Base-by-base conservation (phyloP, 2,329 filamentous ascomycete genomes). In the Cylindrodendrum hubeiense region DNA sequence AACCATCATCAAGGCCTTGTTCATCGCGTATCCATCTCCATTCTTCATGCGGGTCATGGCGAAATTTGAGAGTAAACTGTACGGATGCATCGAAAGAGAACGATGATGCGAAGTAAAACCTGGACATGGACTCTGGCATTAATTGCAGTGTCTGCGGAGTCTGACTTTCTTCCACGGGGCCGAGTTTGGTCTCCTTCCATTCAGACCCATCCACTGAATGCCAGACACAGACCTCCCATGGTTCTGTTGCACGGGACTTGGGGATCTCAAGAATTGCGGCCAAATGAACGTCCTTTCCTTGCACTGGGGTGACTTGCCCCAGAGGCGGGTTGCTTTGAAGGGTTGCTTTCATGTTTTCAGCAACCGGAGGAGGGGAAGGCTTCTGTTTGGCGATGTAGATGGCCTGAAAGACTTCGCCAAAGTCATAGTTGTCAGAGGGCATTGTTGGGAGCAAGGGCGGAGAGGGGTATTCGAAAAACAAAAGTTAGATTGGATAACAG, bases 151-250 rank as follows among this genome's bases (percentile, higher is more conserved):
- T 80, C 19, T 88, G 82, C 22, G 91, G 86, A 6, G 52, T 63
- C 8, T 74, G 62, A 13, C 61, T 51, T 39, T 63, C 65, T 37
- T 71, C 56, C 66, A 76, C 47, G 8, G 76, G 71, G 3, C 50
- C 49, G 30, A 89, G 72, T 1, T 66, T 60, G 19, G 81, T 87
- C 84, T 95, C 81, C 79, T 80, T 66, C 89, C 86, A 83, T 69
- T 84, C 83, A 26, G 81, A 76, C 55, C 87, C 86, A 71, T 91
- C 90, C 67, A 74, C 67, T 4, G 85, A 85, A 62, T 93, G 89
- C 93, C 94, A 97, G 8, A 97, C 79, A 17, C 88, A 87, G 33
- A 94, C 87, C 71, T 96, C 87, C 91, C 93, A 96, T 21, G 84
- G 74, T 66, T 88, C 82, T 17, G 86, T 80, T 8, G 84, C 83